Evolutionary conservation across 2,329 filamentous ascomycete species (phyloP).

Genomic region (Colletotrichum sp.): DNA sequence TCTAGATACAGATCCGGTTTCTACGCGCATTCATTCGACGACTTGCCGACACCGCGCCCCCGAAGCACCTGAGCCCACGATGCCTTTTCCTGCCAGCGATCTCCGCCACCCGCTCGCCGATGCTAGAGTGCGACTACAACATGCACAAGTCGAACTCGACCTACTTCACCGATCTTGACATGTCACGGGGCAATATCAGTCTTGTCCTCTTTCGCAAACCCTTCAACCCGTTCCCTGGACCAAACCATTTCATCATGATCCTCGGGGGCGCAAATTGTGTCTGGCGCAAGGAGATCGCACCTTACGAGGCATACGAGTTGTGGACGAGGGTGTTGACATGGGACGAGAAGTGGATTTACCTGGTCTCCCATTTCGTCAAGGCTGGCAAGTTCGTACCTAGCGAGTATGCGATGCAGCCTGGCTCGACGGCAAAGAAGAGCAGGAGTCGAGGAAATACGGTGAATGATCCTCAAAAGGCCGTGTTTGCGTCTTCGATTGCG

Average conservation of each 20-base stretch:
- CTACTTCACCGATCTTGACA: conserved; percentile 88
- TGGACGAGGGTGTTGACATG: conserved; percentile 44
- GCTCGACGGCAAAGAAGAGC: background rate
- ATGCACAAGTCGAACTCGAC: conserved; percentile 83
- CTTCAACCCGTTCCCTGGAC: conserved; percentile 44
- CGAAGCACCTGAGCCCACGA: conserved; percentile 27
- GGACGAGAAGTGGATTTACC: conserved; percentile 84
- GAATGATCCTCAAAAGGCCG: conserved; percentile 60
- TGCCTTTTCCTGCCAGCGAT: conserved; percentile 49
- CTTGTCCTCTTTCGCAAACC: conserved; percentile 64
- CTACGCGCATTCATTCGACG: conserved; percentile 38
- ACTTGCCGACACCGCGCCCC: conserved; percentile 20
- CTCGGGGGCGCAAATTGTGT: background rate
- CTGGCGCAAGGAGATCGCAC: conserved; percentile 14
- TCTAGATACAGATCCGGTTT: conserved; percentile 30
- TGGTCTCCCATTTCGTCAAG: conserved; percentile 75
- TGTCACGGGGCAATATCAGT: conserved; percentile 81
- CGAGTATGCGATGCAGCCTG: conserved; percentile 44
- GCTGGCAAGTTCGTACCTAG: conserved; percentile 61
- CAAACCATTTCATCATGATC: conserved; percentile 62
- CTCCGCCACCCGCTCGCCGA: conserved; percentile 67
- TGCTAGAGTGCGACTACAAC: conserved; percentile 86
- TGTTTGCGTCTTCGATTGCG: conserved; percentile 74
- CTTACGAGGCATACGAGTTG: conserved; percentile 14
- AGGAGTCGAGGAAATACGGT: background rate